Conservation (phyloP, 345 rosid genomes). For the Combretum micranthum region DNA sequence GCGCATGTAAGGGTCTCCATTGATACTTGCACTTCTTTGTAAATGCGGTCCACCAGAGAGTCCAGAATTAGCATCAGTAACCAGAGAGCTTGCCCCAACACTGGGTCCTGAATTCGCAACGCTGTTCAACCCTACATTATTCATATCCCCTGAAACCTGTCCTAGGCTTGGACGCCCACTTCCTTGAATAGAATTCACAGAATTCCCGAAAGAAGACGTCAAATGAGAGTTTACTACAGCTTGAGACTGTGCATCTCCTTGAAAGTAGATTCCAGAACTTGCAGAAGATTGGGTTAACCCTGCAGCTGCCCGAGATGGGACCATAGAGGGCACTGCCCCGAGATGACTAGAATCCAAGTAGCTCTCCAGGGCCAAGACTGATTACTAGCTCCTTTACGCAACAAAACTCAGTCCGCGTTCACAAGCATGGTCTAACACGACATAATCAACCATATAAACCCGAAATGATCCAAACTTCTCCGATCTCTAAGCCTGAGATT, state of each 20-base stretch:
- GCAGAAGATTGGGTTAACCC: slow-evolving; percentile 86
- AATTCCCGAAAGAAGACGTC: slow-evolving; percentile 72
- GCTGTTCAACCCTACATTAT: slow-evolving; percentile 68
- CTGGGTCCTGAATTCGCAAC: slow-evolving; percentile 88
- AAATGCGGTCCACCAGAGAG: slow-evolving; percentile 82
- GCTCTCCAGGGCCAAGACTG: slow-evolving; percentile 69
- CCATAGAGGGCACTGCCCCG: slow-evolving; percentile 53
- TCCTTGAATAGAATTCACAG: slow-evolving; percentile 70
- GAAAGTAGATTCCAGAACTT: slow-evolving; percentile 88
- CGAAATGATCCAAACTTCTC: slow-evolving; percentile 13
- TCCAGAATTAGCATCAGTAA: slow-evolving; percentile 93
- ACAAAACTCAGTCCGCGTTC: slow-evolving; percentile 6
- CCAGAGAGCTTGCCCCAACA: slow-evolving; percentile 89
- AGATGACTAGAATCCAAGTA: slow-evolving; percentile 56
- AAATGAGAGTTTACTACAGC: slow-evolving; percentile 80
- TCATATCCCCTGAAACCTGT: slow-evolving; percentile 76
- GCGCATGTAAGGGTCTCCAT: slow-evolving; percentile 90
- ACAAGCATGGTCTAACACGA: slow-evolving; percentile 1
- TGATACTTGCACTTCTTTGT: slow-evolving; percentile 95
- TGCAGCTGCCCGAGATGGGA: slow-evolving; percentile 75
- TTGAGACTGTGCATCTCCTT: slow-evolving; percentile 93
- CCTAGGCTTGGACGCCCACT: slow-evolving; percentile 61
- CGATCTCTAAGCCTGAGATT: slow-evolving; percentile 7
- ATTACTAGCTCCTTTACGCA: slow-evolving; percentile 20
- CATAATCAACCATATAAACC: neutral